phyloP scores from a whole-genome alignment of 768 basidiomycete species.

The Lactifluus piperatus region DNA sequence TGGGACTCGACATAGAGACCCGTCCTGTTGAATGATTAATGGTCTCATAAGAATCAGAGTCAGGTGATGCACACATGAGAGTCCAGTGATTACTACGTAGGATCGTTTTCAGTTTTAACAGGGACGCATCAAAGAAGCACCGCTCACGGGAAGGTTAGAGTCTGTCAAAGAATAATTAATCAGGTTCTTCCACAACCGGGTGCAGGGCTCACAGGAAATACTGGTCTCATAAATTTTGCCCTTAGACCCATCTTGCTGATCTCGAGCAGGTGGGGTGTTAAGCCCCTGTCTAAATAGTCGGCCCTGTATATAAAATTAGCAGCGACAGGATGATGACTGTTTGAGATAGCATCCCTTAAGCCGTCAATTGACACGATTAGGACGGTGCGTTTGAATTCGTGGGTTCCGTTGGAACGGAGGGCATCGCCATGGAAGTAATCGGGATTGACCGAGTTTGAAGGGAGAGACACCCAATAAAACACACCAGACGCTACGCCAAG shows the following conservation, averaged over 20 bases:
- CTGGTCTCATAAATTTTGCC: slow-evolving; percentile 79
- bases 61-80: slow-evolving; percentile 48
- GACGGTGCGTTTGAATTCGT: slow-evolving; percentile 72
- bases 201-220: slow-evolving; percentile 62
- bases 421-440: slow-evolving; percentile 33
- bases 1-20: slow-evolving; percentile 86
- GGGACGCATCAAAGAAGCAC: neutral
- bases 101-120: neutral
- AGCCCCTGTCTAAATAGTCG: slow-evolving; percentile 76
- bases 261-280: slow-evolving; percentile 76
- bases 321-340: neutral
- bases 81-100: slow-evolving; percentile 76
- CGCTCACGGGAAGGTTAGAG: slow-evolving; percentile 83
- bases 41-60: neutral
- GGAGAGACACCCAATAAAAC: slow-evolving; percentile 1
- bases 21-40: slow-evolving; percentile 44
- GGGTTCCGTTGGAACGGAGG: slow-evolving; percentile 71
- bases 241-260: slow-evolving; percentile 78
- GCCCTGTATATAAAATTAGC: slow-evolving; percentile 38
- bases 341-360: slow-evolving; percentile 36
- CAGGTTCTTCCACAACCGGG: neutral
- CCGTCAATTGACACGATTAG: slow-evolving; percentile 85
- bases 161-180: slow-evolving; percentile 34
- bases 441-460: neutral
- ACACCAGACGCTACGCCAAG: slow-evolving; percentile 2